Base-by-base conservation (phyloP, 805 yeast genomes). In the Ogataea naganishii region DNA sequence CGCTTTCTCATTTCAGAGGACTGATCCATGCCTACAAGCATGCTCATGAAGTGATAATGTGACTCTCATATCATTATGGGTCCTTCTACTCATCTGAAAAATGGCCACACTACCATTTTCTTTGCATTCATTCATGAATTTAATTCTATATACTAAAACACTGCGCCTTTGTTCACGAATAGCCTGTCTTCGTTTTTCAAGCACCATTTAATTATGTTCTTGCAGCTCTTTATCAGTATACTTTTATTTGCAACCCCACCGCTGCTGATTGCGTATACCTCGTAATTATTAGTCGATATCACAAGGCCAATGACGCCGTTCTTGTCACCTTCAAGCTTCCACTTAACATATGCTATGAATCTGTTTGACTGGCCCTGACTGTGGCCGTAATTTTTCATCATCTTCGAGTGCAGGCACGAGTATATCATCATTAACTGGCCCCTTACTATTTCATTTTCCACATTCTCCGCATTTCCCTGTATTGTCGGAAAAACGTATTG, bases 161-260 rank as follows among this genome's bases (percentile, higher is more conserved):
- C 64, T 0, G 81, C 83, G 2, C 92, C 92, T n/a, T 75, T 77
- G 14, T 74, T 71, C 8, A 80, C 73, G 49, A 84, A 85, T 20
- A 85, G 49, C 23, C 92, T 58, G 31, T 72, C 74, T 38, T 80
- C 80, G 40, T 82, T 70, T 38, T 66, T 72, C 36, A 70, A 65
- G 42, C 94, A 78, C 95, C 96, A 88, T 28, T 64, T 64, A 7
- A 81, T 74, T 10, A 85, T 72, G 14, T 64, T 62, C 30, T 74
- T 64, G 23, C 86, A 77, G 36, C 83, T 74, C 14, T 59, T 59
- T 11, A 80, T 67, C 35, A 86, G 54, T 1, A 68, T 62, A 23
- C 70, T 70, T 24, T 76, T 72, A 25, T 69, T 65, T 12, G 74
- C 65, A 7, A 61, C 46, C 1, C 75, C 71, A n/a, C 79, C 77